Evolutionary conservation across 192 early-diverging fungal species (phyloP).

Genomic region (Pilaira anomala): DNA sequence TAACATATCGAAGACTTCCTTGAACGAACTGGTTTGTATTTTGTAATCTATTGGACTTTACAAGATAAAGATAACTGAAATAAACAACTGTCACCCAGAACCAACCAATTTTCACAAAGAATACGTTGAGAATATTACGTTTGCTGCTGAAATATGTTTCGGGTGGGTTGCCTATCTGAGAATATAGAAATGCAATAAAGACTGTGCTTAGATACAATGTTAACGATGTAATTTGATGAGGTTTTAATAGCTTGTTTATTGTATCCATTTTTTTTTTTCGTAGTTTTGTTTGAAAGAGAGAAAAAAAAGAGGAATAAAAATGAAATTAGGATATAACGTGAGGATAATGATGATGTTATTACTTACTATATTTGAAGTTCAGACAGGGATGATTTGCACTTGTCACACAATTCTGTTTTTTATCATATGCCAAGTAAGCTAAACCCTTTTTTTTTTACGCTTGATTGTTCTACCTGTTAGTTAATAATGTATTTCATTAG

Average conservation of each 20-base stretch:
- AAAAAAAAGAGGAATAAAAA: neutral
- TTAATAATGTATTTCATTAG: too few species aligned
- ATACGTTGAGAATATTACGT: slow-evolving; percentile 69
- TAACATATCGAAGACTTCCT: slow-evolving; percentile 45
- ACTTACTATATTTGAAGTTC: too few species aligned
- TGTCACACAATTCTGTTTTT: too few species aligned
- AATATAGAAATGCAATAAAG: slow-evolving; percentile 8
- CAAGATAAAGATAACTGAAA: slow-evolving; percentile 42
- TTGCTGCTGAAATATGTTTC: slow-evolving; percentile 61
- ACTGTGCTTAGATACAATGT: slow-evolving; percentile 22
- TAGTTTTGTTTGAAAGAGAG: neutral
- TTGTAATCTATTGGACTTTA: slow-evolving; percentile 31
- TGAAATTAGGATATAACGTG: neutral
- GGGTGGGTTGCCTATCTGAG: slow-evolving; percentile 13
- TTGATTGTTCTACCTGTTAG: too few species aligned
- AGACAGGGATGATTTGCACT: too few species aligned
- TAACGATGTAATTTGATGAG: slow-evolving; percentile 18
- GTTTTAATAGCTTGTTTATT: slow-evolving; percentile 15
- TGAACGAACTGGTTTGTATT: slow-evolving; percentile 22
- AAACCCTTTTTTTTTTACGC: too few species aligned
- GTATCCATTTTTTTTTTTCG: neutral
- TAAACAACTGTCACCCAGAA: slow-evolving; percentile 78
- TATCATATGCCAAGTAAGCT: too few species aligned
- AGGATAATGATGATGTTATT: neutral
- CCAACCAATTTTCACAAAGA: slow-evolving; percentile 85